Conservation (phyloP, 169 alveolate species). For the Eimeria praecox region DNA sequence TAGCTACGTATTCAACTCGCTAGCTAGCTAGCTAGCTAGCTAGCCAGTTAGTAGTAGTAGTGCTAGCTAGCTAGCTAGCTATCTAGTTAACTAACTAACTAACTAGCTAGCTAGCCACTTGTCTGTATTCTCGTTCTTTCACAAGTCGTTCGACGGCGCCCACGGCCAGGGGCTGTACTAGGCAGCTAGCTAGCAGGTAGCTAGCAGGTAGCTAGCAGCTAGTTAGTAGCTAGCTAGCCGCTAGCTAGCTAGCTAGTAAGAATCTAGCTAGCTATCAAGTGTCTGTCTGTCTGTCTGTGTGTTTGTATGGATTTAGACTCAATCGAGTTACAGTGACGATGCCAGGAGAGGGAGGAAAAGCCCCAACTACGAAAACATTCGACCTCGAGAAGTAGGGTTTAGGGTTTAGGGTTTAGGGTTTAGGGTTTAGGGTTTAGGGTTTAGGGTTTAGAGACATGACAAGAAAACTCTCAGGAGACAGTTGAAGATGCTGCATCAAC, state of each 20-base stretch:
- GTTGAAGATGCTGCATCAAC: no score
- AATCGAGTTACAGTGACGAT: neutral
- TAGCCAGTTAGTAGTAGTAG: neutral
- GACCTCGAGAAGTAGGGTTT: constrained; percentile 37
- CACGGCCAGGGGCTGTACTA: no score
- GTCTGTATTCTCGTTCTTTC: no score
- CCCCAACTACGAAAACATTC: constrained; percentile 28
- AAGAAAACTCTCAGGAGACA: neutral
- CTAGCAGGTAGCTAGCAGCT: neutral
- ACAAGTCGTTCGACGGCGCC: no score
- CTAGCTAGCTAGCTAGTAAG: neutral
- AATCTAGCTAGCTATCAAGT: neutral
- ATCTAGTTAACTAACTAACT: no score
- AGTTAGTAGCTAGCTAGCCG: neutral
- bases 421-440: constrained; percentile 12
- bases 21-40: neutral
- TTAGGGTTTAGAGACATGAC: neutral
- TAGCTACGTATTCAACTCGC: neutral
- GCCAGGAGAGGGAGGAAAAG: neutral
- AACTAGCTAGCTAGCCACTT: no score
- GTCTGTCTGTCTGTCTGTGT: neutral
- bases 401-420: constrained; percentile 41
- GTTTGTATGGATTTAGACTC: neutral
- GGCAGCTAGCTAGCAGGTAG: neutral
- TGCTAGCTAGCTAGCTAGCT: neutral